phyloP scores from a whole-genome alignment of 2,329 filamentous ascomycete species.

The Didymella exigua region DNA sequence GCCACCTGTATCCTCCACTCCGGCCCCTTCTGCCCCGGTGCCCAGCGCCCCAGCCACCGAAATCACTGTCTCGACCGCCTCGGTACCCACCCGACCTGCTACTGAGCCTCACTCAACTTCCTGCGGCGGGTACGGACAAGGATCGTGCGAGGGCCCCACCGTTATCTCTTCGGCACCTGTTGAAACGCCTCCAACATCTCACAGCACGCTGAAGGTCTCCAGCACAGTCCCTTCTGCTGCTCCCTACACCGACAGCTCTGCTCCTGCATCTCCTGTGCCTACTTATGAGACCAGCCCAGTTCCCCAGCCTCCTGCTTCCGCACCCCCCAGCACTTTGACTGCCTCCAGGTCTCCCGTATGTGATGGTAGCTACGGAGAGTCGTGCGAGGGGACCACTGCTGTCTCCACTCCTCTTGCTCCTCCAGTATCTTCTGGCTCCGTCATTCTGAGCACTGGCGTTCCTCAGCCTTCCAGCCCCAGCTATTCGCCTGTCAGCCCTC shows the following conservation, averaged over 20 bases:
- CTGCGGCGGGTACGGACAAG: slow-evolving; percentile 13
- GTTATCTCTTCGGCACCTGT: slow-evolving; percentile 5
- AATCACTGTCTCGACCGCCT: not conserved
- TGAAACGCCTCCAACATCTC: slow-evolving; percentile 7
- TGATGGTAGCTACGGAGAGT: slow-evolving; percentile 21
- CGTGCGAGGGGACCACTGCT: slow-evolving; percentile 23
- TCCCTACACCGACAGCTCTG: slow-evolving; percentile 27
- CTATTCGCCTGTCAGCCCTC: slow-evolving; percentile 52
- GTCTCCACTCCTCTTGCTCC: slow-evolving; percentile 12
- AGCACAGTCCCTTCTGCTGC: slow-evolving; percentile 8
- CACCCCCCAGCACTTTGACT: no score
- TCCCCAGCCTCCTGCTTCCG: not conserved
- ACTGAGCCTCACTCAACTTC: slow-evolving; percentile 11
- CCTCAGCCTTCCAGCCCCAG: slow-evolving; percentile 29
- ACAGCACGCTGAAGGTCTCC: no score
- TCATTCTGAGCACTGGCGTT: slow-evolving; percentile 20
- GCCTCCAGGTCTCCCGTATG: not conserved
- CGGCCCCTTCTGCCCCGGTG: not conserved
- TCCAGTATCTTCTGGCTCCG: slow-evolving; percentile 12
- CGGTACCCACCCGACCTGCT: slow-evolving; percentile 8
- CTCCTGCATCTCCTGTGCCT: slow-evolving; percentile 18
- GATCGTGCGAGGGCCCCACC: slow-evolving; percentile 8
- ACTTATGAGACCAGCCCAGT: slow-evolving; percentile 9
- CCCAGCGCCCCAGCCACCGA: slow-evolving; percentile 12
- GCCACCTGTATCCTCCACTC: slow-evolving; percentile 1